Evolutionary conservation across 108 stramenopile genomes (phyloP).

Genomic region (Nitzschia putrida): DNA sequence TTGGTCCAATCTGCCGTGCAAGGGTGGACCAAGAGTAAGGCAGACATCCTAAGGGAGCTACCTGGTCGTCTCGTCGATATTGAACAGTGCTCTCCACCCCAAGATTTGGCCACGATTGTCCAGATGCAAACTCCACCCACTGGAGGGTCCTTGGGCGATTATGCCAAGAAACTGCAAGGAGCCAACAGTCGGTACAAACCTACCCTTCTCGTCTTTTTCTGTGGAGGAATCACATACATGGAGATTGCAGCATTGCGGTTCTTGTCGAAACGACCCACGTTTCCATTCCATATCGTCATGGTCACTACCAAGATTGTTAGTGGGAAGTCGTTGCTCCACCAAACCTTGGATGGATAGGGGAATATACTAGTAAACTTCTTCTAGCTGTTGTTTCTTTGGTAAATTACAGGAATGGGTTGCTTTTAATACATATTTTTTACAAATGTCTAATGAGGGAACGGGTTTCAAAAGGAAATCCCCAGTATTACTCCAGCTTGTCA

Average conservation of each 20-base stretch:
- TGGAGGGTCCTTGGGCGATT: slow-evolving; percentile 43
- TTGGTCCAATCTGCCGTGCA: slow-evolving; percentile 84
- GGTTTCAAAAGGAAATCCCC: no score
- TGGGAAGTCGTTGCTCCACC: slow-evolving; percentile 63
- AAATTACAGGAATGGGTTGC: no score
- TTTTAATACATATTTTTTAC: no score
- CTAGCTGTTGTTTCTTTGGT: background rate
- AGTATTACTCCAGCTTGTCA: no score
- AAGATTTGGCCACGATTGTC: slow-evolving; percentile 62
- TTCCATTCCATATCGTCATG: slow-evolving; percentile 74
- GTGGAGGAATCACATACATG: slow-evolving; percentile 93
- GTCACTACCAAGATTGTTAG: slow-evolving; percentile 79
- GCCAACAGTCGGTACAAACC: slow-evolving; percentile 50
- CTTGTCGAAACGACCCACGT: slow-evolving; percentile 67
- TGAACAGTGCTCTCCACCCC: slow-evolving; percentile 59
- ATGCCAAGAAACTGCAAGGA: slow-evolving; percentile 34
- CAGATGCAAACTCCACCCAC: slow-evolving; percentile 22
- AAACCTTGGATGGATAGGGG: slow-evolving; percentile 50
- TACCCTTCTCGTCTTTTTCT: slow-evolving; percentile 80
- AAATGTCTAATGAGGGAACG: no score
- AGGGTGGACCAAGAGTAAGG: slow-evolving; percentile 71
- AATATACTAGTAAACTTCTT: slow-evolving; percentile 1
- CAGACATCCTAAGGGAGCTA: slow-evolving; percentile 66
- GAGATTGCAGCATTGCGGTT: slow-evolving; percentile 93
- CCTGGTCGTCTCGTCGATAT: slow-evolving; percentile 78